Conservation (phyloP, 768 basidiomycete genomes). For the Russula dissimulans region DNA sequence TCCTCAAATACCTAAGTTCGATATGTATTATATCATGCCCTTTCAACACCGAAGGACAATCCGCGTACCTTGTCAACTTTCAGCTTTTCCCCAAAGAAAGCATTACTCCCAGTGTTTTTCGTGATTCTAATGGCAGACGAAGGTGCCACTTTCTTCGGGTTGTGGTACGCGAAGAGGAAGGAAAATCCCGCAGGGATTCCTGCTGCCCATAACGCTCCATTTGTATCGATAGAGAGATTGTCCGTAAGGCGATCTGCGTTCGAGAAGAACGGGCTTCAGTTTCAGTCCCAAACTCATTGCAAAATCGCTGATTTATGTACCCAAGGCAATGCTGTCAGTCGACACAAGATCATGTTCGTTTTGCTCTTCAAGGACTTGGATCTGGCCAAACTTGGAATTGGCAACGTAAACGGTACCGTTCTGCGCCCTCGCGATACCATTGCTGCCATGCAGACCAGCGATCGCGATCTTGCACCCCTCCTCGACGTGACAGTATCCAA, state of each 20-base stretch:
- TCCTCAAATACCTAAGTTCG: constrained; percentile 54
- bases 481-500: constrained; percentile 56
- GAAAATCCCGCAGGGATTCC: constrained; percentile 38
- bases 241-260: constrained; percentile 43
- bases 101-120: constrained; percentile 39
- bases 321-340: constrained; percentile 44
- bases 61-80: constrained; percentile 43
- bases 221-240: constrained; percentile 49
- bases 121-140: constrained; percentile 45
- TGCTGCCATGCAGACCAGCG: constrained; percentile 40
- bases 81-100: constrained; percentile 54
- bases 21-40: constrained; percentile 10
- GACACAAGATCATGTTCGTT: constrained; percentile 49
- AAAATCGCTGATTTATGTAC: constrained; percentile 27
- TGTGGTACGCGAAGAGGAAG: constrained; percentile 31
- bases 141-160: constrained; percentile 36
- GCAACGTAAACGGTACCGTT: constrained; percentile 62
- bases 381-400: constrained; percentile 33
- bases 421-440: constrained; percentile 44
- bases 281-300: neutral
- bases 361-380: constrained; percentile 50
- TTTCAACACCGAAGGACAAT: neutral
- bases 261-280: neutral
- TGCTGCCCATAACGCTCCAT: constrained; percentile 56
- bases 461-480: constrained; percentile 54